Percentiles rank a stretch among this genome's conserved stretches.
Evolutionary conservation across 129 eudicot species (phyloP).

Genomic region (Flaveria sonorensis): DNA sequence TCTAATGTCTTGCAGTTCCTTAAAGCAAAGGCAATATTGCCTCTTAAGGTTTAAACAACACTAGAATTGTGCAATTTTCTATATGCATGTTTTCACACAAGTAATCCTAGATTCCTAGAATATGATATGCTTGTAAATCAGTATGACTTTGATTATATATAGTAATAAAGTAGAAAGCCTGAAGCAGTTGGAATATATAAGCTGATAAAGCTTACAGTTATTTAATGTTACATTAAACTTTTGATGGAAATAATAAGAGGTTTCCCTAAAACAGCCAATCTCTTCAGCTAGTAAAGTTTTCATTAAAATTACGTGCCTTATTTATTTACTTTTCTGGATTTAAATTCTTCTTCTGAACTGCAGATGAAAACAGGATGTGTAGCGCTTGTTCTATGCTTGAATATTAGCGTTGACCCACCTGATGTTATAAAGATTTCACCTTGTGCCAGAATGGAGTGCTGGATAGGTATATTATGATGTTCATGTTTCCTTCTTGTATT

Average conservation of each 20-base stretch:
- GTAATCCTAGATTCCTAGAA: constrained; percentile 4
- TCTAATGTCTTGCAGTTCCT: background rate
- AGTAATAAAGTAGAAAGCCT: constrained; percentile 13
- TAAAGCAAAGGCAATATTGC: background rate
- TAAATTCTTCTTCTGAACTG: constrained; percentile 27
- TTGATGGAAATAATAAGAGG: constrained; percentile 2
- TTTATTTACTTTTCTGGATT: constrained; percentile 18
- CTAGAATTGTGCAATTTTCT: background rate
- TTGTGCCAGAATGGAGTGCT: constrained; percentile 99
- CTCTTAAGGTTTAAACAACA: background rate
- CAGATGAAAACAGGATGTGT: constrained; percentile 99
- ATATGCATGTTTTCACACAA: constrained; percentile 16
- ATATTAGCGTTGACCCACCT: constrained; percentile 94
- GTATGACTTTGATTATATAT: background rate
- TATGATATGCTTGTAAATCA: constrained; percentile 6
- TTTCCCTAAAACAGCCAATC: background rate
- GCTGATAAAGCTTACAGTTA: background rate
- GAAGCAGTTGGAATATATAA: background rate
- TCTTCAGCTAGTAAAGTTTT: background rate
- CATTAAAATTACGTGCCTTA: background rate
- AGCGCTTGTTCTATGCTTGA: constrained; percentile 92
- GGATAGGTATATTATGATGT: constrained; percentile 74
- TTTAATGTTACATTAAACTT: background rate
- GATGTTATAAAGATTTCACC: constrained; percentile 98
- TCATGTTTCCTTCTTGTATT: constrained; percentile 17